These are phyloP conservation scores for Borovskyia barvae DNA, from an alignment of 208 protist genomes.

Conservation along the genomic window DNA sequence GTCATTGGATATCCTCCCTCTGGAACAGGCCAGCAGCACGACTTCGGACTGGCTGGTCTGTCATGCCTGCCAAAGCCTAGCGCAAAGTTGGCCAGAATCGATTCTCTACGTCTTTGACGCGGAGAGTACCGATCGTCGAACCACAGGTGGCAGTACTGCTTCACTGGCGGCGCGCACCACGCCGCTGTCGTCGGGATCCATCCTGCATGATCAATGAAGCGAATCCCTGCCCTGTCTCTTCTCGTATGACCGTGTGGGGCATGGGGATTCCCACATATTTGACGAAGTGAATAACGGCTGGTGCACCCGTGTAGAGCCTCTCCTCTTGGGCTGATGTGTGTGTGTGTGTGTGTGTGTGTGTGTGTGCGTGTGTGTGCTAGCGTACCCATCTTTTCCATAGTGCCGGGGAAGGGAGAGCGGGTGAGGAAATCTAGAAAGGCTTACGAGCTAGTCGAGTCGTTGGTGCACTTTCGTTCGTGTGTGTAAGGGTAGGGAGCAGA, in stretches of 20 bases:
- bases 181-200: too few species aligned
- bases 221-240: not conserved
- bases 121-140: not conserved
- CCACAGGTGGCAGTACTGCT: not conserved
- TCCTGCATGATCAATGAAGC: too few species aligned
- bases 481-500: too few species aligned
- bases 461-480: too few species aligned
- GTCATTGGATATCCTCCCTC: not conserved
- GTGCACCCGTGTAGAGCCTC: too few species aligned
- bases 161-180: not conserved
- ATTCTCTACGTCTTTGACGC: not conserved
- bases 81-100: slow-evolving; percentile 11
- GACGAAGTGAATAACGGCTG: too few species aligned
- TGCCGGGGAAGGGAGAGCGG: too few species aligned
- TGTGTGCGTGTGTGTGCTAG: not conserved
- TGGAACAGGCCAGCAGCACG: not conserved
- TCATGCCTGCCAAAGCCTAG: slow-evolving; percentile 20
- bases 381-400: not conserved
- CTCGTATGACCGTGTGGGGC: not conserved
- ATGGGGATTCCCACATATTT: too few species aligned
- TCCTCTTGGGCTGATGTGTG: not conserved
- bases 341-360: not conserved
- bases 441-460: too few species aligned
- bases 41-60: slow-evolving; percentile 11
- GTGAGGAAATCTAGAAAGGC: too few species aligned